Base-by-base conservation (phyloP, 768 basidiomycete genomes). In the Kwoniella europaea region DNA sequence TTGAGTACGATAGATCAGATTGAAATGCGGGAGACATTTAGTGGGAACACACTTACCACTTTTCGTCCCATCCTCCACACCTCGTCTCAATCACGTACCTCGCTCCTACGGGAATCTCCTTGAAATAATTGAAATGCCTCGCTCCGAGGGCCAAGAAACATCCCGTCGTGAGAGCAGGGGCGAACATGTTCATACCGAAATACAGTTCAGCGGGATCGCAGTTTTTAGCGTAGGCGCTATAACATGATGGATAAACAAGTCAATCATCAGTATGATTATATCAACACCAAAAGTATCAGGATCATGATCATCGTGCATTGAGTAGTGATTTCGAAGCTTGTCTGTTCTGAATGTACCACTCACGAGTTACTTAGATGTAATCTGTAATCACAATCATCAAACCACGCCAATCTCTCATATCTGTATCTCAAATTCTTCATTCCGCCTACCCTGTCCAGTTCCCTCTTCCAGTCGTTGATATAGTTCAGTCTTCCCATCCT, bases 11-110 rank as follows among this genome's bases (percentile, higher is more conserved):
- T 1, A 35, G 35, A 35, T 9, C 4, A 7, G 35, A 35, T 35
- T 35, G 35, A 35, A 7, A 35, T 3, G 35, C 35, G 35, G 35
- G 3, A 35, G 4, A 35, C 35, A 20, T 24, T 42, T 18, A 44
- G 10, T 10, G 16, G 41, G 2, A 54, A 43, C 15, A 62, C 44
- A 29, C 79, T 60, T 20, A 76, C 84, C 84, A 84, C 61, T 84
- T 84, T 29, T 82, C 81, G 10, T 80, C 84, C 75, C 78, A 83
- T n/a, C 84, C 84, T 18, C 76, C 79, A 44, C 74, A 75, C 16
- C 72, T 71, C 13, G 79, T 68, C 55, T 82, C 80, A 68, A 84
- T 77, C 22, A 78, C 73, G 71, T 83, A 84, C 18, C 76, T 73
- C 2, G 74, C 42, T 13, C 78, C 70, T 2, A 83, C 71, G 3